phyloP scores from a whole-genome alignment of 2,329 filamentous ascomycete genomes.

The Lachnellula arida region DNA sequence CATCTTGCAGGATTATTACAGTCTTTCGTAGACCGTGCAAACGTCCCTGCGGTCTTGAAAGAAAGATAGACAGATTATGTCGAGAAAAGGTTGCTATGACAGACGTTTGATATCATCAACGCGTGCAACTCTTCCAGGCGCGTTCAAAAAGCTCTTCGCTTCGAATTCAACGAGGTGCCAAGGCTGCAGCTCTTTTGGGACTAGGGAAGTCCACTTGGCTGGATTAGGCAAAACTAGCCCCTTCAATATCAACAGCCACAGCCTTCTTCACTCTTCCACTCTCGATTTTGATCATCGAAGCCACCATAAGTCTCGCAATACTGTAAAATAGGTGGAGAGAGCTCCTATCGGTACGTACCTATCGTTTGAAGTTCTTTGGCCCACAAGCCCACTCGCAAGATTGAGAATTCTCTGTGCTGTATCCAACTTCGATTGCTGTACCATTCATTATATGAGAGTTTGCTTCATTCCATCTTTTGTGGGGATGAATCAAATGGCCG shows the following conservation, averaged over 20 bases:
- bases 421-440: no score
- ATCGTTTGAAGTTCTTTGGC: no score
- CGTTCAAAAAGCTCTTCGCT: conserved; percentile 18
- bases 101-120: conserved; percentile 14
- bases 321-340: no score
- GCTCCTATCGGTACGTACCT: no score
- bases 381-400: no score
- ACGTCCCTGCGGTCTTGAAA: conserved; percentile 1
- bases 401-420: no score
- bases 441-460: no score
- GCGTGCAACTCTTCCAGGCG: conserved; percentile 18
- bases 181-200: conserved; percentile 6
- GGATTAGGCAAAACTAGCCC: background rate
- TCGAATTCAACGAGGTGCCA: conserved; percentile 14
- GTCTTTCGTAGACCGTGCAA: conserved; percentile 15
- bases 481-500: no score
- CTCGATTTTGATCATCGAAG: background rate
- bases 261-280: background rate
- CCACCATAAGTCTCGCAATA: no score
- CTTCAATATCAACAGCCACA: background rate
- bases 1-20: conserved; percentile 40
- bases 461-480: no score
- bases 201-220: background rate
- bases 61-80: conserved; percentile 1
- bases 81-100: conserved; percentile 5